Evolutionary conservation across 192 early-diverging fungal genomes (phyloP), one percentile per base, ranked within the genome.

Genomic region (Entomortierella beljakovae): DNA sequence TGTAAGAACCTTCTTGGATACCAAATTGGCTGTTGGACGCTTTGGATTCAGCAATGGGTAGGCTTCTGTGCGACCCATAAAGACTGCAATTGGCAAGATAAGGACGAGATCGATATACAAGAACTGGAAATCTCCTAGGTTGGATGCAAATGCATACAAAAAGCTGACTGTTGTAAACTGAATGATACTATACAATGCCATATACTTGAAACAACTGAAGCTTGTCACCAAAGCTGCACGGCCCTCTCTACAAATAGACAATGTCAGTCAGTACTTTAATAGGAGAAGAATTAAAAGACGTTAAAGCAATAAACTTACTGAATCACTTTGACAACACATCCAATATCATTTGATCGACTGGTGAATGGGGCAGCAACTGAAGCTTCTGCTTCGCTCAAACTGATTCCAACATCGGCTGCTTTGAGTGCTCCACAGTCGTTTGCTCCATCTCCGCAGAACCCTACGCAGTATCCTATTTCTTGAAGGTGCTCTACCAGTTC

Each of bases 401-500:
- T 97, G 22, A 99, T 85, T 0, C 98, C 98, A 50, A 97, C 94
- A 80, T 99, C 98, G 22, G 95, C 97, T 0, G 93, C 92, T 59
- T 98, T 95, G 16, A 99, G 84, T 4, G 98, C 98, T 22, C 97
- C 96, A 84, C 95, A 96, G 80, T 99, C 98, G 68, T 99, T 99
- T 22, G 98, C 97, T 11, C 98, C 98, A 75, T 99, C 98, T n/a
- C 98, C 98, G 75, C 97, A 98, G 80, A 99, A 99, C 0, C 96
- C 95, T 29, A 95, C 92, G 70, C 92, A 95, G 83, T 99, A 97
- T 16, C 93, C 96, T 29, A 98, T 87, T 23, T 82, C 86, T 72
- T 99, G 97, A 42, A 99, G 81, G 57, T 89, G 88, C 71, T 95
- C 92, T 6, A 99, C 96, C 20, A 99, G 76, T 70, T 95, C 91